Evolutionary conservation across 75 land plant species (phyloP).

Genomic region (Gnetum montanum): DNA sequence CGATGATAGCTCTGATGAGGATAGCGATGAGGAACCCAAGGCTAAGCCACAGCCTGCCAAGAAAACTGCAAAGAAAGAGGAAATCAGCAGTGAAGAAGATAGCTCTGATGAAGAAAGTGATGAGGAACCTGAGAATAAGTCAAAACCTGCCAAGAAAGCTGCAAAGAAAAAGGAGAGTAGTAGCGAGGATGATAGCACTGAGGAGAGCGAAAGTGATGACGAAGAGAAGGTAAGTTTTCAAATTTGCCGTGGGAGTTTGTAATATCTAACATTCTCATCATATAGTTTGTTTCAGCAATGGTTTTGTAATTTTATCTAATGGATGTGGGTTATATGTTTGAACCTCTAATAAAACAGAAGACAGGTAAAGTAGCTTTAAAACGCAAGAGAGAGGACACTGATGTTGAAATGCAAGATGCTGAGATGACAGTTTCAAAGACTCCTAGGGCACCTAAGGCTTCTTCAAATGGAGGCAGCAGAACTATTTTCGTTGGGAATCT

Average conservation of each 20-base stretch:
- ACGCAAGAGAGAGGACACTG: no score
- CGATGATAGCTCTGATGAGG: neutral
- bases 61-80: neutral
- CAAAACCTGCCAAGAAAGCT: neutral
- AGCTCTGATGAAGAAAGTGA: neutral
- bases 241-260: no score
- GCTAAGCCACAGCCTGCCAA: neutral
- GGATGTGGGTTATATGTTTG: no score
- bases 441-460: neutral
- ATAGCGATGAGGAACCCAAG: neutral
- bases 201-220: neutral
- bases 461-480: conserved; percentile 29
- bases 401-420: no score
- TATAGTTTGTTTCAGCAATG: no score
- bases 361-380: no score
- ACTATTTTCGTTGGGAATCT: conserved; percentile 77
- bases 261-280: no score
- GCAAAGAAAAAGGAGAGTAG: neutral
- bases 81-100: neutral
- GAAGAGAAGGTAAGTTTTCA: neutral
- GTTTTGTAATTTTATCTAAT: no score
- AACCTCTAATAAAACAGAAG: no score
- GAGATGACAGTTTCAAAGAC: no score
- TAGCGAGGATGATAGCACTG: conserved; percentile 1
- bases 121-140: neutral